Conservation (phyloP, 192 early-diverging fungal genomes). For the Anaeromyces robustus region DNA sequence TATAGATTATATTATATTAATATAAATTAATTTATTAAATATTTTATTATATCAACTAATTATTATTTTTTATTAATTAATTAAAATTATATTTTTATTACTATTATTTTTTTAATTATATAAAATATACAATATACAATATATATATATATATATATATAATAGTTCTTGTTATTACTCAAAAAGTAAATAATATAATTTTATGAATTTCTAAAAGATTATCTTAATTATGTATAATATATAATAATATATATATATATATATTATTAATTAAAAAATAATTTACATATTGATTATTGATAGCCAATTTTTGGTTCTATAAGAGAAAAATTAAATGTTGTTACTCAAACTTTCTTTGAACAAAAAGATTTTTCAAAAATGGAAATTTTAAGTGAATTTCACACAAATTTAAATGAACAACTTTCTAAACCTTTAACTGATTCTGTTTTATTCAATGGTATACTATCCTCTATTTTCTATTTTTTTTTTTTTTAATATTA, state of each 20-base stretch:
- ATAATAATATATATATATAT: too few relatives aligned
- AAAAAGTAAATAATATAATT: background rate
- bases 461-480: too few relatives aligned
- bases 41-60: too few relatives aligned
- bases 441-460: constrained; percentile 1
- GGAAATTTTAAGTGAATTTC: constrained; percentile 37
- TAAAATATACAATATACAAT: constrained; percentile 8
- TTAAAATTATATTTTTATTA: constrained; percentile 1
- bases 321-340: constrained; percentile 52
- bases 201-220: too few relatives aligned
- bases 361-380: constrained; percentile 64
- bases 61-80: constrained; percentile 43
- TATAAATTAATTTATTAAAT: too few relatives aligned
- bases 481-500: constrained; percentile 22
- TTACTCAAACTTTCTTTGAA: constrained; percentile 63
- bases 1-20: too few relatives aligned
- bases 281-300: too few relatives aligned
- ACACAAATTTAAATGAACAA: constrained; percentile 2
- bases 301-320: constrained; percentile 55
- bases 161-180: constrained; percentile 1
- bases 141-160: background rate
- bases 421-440: background rate
- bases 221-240: too few relatives aligned
- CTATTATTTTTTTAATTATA: background rate
- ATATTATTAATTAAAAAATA: too few relatives aligned